phyloP scores from a whole-genome alignment of 805 yeast genomes.

The Clavispora vitiphila region DNA sequence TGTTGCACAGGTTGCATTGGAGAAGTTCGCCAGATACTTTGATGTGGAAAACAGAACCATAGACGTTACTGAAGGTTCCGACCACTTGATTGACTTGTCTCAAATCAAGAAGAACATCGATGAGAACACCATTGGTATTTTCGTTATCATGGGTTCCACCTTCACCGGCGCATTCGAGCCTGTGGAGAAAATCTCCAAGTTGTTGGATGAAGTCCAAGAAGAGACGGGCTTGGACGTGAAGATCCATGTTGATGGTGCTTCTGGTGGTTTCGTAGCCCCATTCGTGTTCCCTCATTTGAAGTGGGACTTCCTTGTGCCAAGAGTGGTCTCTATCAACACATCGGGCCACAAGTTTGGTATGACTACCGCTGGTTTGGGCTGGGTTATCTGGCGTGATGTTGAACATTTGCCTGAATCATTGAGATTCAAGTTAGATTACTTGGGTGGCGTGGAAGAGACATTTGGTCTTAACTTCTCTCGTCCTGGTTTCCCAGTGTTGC shows the following conservation, averaged over 20 bases:
- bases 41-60: conserved; percentile 83
- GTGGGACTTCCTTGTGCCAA: conserved; percentile 78
- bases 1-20: conserved; percentile 90
- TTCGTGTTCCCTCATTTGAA: conserved; percentile 66
- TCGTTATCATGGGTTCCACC: conserved; percentile 85
- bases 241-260: conserved; percentile 92
- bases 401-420: conserved; percentile 62
- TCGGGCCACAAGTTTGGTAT: conserved; percentile 93
- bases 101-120: conserved; percentile 63
- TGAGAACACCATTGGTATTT: conserved; percentile 90
- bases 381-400: conserved; percentile 79
- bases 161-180: conserved; percentile 91
- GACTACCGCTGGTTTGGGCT: conserved; percentile 87
- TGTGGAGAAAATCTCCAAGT: conserved; percentile 53
- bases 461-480: conserved; percentile 85
- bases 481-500: conserved; percentile 87
- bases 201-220: conserved; percentile 64
- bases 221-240: conserved; percentile 67
- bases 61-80: conserved; percentile 54
- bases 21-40: conserved; percentile 89
- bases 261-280: conserved; percentile 88
- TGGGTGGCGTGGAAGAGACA: conserved; percentile 86
- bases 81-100: conserved; percentile 59
- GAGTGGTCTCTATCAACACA: conserved; percentile 82
- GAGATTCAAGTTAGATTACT: conserved; percentile 72